phyloP scores from a whole-genome alignment of 2,329 filamentous ascomycete genomes.

The Trichoderma sp. region DNA sequence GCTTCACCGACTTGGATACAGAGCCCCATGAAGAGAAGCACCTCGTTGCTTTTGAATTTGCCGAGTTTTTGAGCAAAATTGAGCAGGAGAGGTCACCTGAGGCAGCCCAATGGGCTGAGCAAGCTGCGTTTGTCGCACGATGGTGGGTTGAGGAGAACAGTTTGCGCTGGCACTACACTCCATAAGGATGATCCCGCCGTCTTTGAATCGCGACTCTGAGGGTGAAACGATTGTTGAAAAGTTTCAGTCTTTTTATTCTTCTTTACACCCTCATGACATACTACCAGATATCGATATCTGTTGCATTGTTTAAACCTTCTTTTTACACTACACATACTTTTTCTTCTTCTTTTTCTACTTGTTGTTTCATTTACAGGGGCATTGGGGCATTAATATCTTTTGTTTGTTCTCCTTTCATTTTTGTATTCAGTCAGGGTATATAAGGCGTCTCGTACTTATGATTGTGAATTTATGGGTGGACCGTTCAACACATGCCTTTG shows the following conservation, averaged over 20 bases:
- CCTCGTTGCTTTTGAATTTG: constrained; percentile 24
- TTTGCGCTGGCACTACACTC: constrained; percentile 25
- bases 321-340: neutral
- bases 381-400: constrained; percentile 15
- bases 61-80: constrained; percentile 20
- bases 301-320: neutral
- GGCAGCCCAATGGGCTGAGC: constrained; percentile 24
- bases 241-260: neutral
- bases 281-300: neutral
- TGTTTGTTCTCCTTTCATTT: neutral
- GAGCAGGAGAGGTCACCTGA: constrained; percentile 21
- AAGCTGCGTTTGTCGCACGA: constrained; percentile 25
- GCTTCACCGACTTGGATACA: constrained; percentile 25
- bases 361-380: constrained; percentile 2
- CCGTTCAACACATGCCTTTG: neutral
- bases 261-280: constrained; percentile 6
- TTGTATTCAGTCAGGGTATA: constrained; percentile 17
- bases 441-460: constrained; percentile 18
- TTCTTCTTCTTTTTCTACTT: neutral
- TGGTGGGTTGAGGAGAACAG: constrained; percentile 29
- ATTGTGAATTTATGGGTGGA: constrained; percentile 20
- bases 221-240: neutral
- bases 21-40: constrained; percentile 26
- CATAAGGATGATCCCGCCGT: neutral
- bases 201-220: neutral